Evolutionary conservation across 805 yeast species (phyloP), one percentile per base, ranked within the genome.

Genomic region (Ascoidea asiatica): DNA sequence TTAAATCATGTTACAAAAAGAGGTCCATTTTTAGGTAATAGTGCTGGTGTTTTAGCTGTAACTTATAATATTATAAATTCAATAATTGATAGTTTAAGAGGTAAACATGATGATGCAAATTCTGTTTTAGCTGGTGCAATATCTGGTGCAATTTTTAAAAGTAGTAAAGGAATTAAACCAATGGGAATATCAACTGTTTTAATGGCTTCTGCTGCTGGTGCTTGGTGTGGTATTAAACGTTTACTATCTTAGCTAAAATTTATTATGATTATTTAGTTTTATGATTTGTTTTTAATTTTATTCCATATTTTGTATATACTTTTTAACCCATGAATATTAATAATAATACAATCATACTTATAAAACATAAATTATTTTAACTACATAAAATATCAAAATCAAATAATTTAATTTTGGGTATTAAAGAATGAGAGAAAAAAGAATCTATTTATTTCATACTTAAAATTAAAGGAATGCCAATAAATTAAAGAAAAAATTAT

Each of bases 1-100:
- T 75, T 92, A 56, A 92, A 92, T 70, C 85, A 86, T 59, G 74
- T 92, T 56, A 92, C 98, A 38, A 83, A 87, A 58, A 79, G 95
- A 62, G 98, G 98, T 48, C 98, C 98, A 19, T 90, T 77, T 63
- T 65, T 90, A 58, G 98, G 97, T 54, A 92, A 92, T 69, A 79
- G 82, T 44, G 95, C 95, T 15, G 98, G 97, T 67, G 94, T 88
- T 19, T 71, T 92, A 53, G 96, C 97, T 20, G 65, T 92, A 55
- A 74, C 83, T 51, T 92, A 92, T 66, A 92, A 92, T 66, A 62
- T 90, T 52, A 70, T 86, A 53, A 89, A 88, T 64, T 77, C 92
- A 22, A 60, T 81, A 8, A 69, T 92, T 52, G 97, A 86, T 62
- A 71, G 74, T 39, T 59, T 80, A 45, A 81, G 97, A 66, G 97